Evolutionary conservation across 805 yeast species (phyloP), one percentile per base, ranked within the genome.

Genomic region (Candida vartiovaarae): DNA sequence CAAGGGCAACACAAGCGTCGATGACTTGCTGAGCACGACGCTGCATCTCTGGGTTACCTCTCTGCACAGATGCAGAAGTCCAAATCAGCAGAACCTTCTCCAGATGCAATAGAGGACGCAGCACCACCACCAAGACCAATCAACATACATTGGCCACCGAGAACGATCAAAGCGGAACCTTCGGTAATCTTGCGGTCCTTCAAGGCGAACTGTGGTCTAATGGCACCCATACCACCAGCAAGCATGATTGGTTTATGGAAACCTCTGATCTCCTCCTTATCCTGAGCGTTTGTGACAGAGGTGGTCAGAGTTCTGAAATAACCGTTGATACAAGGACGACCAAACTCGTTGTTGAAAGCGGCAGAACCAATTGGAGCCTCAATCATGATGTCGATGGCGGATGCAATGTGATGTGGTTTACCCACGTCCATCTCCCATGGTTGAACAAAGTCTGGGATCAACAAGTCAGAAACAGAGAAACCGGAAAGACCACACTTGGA

Each of bases 51-150:
- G 99, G 98, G 68, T 93, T 93, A 45, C 98, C 99, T 72, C 99
- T 83, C 72, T 93, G 99, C 34, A 93, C 99, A 20, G 98, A 90
- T 9, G 99, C 99, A n/a, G 68, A 89, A 93, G 72, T 93, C 99
- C 58, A 93, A 77, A 52, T 83, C 95, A 29, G 95, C 98, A 34
- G 95, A 85, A 41, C 93, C 96, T 63, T 87, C 96, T 56, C 97
- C 96, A 25, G 96, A 85, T n/a, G 95, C 80, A 40, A 90, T 80
- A 10, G 96, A 86, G 3, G 99, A 93, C 5, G 99, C 99, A 35
- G 99, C 99, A 68, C 99, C 99, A 59, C 99, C 99, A 61, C 99
- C 99, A 46, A 93, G 76, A 59, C 99, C 99, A 66, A 93, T 93
- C 57, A 93, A 76, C 98, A 93, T 91, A 23, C 88, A 86, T 57